These are phyloP conservation scores for Pseudocercospora fijiensis DNA, from an alignment of 2,329 filamentous ascomycete species.

Conservation along the genomic window DNA sequence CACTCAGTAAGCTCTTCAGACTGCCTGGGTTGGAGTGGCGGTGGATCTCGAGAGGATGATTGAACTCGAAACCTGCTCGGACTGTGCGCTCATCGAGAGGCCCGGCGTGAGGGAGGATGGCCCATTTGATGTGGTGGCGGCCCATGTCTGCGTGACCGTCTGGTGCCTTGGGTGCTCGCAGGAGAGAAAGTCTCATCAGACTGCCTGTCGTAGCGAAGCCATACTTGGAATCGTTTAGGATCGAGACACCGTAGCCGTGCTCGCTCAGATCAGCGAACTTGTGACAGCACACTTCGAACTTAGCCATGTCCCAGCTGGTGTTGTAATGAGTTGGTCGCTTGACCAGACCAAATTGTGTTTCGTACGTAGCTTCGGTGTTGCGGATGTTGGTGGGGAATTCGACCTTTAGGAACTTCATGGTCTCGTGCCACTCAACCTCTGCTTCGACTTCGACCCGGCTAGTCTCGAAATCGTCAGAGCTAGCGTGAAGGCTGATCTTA, in stretches of 20 bases:
- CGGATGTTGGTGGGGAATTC: constrained; percentile 92
- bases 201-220: constrained; percentile 89
- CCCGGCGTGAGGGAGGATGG: constrained; percentile 81
- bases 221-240: constrained; percentile 94
- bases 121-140: constrained; percentile 78
- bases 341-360: constrained; percentile 89
- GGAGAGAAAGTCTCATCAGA: constrained; percentile 81
- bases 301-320: constrained; percentile 96
- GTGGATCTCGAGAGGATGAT: constrained; percentile 69
- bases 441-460: constrained; percentile 75
- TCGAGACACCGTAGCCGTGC: constrained; percentile 82
- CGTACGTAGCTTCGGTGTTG: constrained; percentile 91
- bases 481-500: constrained; percentile 74
- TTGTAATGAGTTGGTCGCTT: constrained; percentile 95
- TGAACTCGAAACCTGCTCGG: constrained; percentile 84
- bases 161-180: constrained; percentile 86
- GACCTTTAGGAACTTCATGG: constrained; percentile 97
- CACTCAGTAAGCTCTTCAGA: constrained; percentile 43
- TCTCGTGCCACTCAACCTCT: constrained; percentile 95
- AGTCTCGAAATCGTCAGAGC: constrained; percentile 58
- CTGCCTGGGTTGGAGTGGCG: constrained; percentile 36
- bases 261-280: constrained; percentile 91
- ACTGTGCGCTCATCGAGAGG: constrained; percentile 70
- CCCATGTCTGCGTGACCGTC: constrained; percentile 94
- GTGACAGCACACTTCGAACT: constrained; percentile 95